Evolutionary conservation across 2,329 filamentous ascomycete genomes (phyloP).

Genomic region (Neurospora crassa): DNA sequence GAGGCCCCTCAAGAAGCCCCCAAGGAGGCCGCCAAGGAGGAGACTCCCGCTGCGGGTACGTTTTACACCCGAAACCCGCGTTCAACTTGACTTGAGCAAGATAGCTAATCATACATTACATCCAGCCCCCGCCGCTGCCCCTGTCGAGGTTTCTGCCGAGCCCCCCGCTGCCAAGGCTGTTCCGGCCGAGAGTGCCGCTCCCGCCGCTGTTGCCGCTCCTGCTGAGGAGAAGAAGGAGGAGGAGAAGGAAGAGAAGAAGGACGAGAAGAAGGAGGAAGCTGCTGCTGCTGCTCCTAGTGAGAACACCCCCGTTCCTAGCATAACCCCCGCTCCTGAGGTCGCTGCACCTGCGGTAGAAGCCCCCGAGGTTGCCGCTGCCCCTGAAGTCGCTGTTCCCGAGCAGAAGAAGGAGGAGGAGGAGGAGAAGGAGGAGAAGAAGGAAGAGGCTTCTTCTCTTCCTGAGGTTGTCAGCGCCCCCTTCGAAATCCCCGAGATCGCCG

Average conservation of each 20-base stretch:
- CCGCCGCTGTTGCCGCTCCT: conserved; percentile 6
- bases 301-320: conserved; percentile 11
- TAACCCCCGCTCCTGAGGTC: conserved; percentile 7
- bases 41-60: neutral
- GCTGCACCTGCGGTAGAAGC: neutral
- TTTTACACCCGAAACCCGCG: neutral
- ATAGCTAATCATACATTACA: neutral
- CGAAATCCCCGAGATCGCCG: neutral
- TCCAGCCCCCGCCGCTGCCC: conserved; percentile 1
- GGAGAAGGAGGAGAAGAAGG: neutral
- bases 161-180: conserved; percentile 13
- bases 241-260: conserved; percentile 12
- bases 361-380: neutral
- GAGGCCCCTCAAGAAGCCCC: neutral
- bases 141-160: conserved; percentile 9
- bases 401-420: neutral
- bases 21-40: neutral
- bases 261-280: conserved; percentile 16
- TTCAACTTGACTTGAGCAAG: neutral
- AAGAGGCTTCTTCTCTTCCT: conserved; percentile 15
- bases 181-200: conserved; percentile 11
- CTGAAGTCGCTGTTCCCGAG: neutral
- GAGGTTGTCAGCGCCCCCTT: conserved; percentile 45
- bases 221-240: conserved; percentile 7
- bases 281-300: conserved; percentile 8